A percentile compares a stretch with the other conserved stretches of the same genome.
These are phyloP conservation scores for Arthrobotrys entomopaga DNA, from an alignment of 2,329 filamentous ascomycete genomes.

Conservation along the genomic window DNA sequence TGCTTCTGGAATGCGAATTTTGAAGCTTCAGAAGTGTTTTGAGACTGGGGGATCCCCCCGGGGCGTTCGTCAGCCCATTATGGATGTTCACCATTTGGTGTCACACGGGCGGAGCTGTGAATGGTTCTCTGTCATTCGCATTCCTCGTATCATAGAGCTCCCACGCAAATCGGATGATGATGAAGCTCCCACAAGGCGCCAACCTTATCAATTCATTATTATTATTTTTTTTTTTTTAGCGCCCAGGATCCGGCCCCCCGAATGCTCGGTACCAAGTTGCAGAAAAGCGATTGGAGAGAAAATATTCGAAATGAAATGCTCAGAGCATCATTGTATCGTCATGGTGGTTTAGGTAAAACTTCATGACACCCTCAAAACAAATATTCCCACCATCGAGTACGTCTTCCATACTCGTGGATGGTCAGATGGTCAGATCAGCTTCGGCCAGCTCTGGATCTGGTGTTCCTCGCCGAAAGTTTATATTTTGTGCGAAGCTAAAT, in stretches of 20 bases:
- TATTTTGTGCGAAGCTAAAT: neutral
- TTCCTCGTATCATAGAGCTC: conserved; percentile 46
- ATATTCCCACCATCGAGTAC: conserved; percentile 2
- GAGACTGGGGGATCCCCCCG: conserved; percentile 14
- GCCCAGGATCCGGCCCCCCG: conserved; percentile 18
- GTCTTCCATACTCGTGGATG: conserved; percentile 4
- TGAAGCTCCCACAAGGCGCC: conserved; percentile 27
- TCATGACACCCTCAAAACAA: conserved; percentile 30
- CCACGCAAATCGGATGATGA: conserved; percentile 25
- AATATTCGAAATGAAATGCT: neutral
- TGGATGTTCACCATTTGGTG: conserved; percentile 26
- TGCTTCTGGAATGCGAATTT: conserved; percentile 53
- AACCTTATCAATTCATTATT: conserved; percentile 32
- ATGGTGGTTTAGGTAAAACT: conserved; percentile 17
- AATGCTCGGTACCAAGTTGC: conserved; percentile 22
- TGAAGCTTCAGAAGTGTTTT: conserved; percentile 43
- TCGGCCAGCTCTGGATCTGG: neutral
- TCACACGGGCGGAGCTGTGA: conserved; percentile 32
- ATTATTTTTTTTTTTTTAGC: too few relatives aligned
- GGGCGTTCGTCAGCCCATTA: conserved; percentile 16
- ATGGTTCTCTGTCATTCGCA: conserved; percentile 19
- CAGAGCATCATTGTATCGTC: neutral
- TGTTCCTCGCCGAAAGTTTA: conserved; percentile 3
- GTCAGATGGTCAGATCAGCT: conserved; percentile 6
- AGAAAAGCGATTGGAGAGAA: conserved; percentile 25